phyloP scores from a whole-genome alignment of 2,329 filamentous ascomycete genomes.

The Cladosporium phlei region DNA sequence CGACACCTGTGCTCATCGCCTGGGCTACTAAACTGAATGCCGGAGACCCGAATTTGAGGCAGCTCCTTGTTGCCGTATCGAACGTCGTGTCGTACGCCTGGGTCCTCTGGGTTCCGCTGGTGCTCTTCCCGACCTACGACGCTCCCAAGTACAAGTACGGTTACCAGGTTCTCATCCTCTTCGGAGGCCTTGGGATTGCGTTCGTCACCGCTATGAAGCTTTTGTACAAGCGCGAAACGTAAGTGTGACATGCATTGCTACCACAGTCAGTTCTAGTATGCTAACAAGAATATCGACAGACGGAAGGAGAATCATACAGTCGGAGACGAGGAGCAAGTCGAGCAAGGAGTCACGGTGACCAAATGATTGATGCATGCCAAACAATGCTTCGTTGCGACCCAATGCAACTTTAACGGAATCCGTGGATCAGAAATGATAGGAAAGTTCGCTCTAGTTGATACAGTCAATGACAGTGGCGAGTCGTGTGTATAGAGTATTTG shows the following conservation, averaged over 20 bases:
- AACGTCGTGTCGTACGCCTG: constrained; percentile 17
- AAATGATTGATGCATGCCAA: background rate
- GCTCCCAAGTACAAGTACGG: background rate
- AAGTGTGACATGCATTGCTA: background rate
- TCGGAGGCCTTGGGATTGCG: background rate
- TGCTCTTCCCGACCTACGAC: background rate
- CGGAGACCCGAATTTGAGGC: constrained; percentile 15
- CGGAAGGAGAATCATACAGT: background rate
- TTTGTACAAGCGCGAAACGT: background rate
- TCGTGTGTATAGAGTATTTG: background rate
- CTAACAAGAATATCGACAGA: background rate
- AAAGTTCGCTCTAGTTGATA: no score
- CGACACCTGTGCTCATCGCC: constrained; percentile 1
- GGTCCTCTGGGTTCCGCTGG: constrained; percentile 15
- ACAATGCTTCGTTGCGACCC: background rate
- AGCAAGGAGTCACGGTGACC: background rate
- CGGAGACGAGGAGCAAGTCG: background rate
- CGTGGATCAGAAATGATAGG: no score
- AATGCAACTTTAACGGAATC: background rate
- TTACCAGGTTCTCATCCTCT: background rate
- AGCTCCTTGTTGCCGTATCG: constrained; percentile 16
- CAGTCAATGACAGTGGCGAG: no score
- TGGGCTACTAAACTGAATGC: background rate
- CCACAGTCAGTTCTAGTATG: no score
- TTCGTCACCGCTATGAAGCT: background rate